phyloP scores from a whole-genome alignment of 139 green algal species.

The Ettlia oleoabundans region DNA sequence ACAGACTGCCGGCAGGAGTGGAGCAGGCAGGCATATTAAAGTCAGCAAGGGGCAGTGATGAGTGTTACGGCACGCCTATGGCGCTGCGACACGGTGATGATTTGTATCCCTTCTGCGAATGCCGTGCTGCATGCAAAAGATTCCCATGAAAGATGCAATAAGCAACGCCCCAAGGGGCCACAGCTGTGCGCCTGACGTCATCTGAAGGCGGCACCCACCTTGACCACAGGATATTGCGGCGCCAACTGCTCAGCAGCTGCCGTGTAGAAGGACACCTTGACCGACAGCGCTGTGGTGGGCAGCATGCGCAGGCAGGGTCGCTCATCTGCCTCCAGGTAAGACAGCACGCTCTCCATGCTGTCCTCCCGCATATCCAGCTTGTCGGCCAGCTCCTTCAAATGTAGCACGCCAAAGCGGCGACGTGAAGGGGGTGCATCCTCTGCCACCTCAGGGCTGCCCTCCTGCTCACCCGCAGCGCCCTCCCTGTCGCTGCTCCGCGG shows the following conservation, averaged over 20 bases:
- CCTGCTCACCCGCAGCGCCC: not conserved
- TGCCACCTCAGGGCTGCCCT: not conserved
- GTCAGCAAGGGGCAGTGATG: not conserved
- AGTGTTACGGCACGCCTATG: not conserved
- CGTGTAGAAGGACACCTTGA: slow-evolving; percentile 58
- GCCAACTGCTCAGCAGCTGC: slow-evolving; percentile 33
- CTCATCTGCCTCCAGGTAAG: slow-evolving; percentile 66
- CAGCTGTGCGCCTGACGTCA: too few species aligned
- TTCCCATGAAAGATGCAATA: too few species aligned
- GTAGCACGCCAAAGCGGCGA: slow-evolving; percentile 52
- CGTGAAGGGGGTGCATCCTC: not conserved
- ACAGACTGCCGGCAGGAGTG: slow-evolving; percentile 4
- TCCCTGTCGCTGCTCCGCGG: too few species aligned
- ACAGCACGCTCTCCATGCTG: slow-evolving; percentile 77
- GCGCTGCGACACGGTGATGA: too few species aligned
- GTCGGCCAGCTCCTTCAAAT: slow-evolving; percentile 19
- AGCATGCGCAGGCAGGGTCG: slow-evolving; percentile 36
- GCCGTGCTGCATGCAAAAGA: too few species aligned
- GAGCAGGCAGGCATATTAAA: not conserved
- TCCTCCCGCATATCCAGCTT: slow-evolving; percentile 75
- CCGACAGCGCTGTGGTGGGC: slow-evolving; percentile 17
- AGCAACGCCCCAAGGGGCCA: too few species aligned
- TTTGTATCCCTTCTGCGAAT: too few species aligned
- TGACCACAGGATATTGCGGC: slow-evolving; percentile 17
- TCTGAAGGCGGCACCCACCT: too few species aligned